Evolutionary conservation across 2,329 filamentous ascomycete species (phyloP), one percentile per base, ranked within the genome.

Genomic region (Harringtonia aguacate): DNA sequence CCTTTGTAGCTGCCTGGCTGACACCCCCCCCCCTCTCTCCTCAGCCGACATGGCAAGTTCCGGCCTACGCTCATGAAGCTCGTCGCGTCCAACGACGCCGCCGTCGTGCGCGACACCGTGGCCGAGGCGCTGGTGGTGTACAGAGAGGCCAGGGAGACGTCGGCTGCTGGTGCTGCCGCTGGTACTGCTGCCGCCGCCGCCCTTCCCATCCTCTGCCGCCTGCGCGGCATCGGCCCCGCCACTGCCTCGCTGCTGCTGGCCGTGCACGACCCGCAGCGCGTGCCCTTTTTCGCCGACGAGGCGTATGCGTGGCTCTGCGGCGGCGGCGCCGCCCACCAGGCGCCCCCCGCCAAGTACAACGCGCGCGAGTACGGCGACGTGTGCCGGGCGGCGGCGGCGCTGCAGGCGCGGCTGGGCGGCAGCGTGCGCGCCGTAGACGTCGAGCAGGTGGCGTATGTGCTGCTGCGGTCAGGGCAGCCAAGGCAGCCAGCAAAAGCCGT

Each of bases 231-330:
- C 48, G 86, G 86, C 1, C 84, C 86, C 2, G 86, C 86, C 8
- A 90, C 85, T 1, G 85, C 84, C 1, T 86, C 83, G 2, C 72
- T 92, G 28, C 63, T 90, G 1, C 69, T 92, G 3, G 74, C 80
- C 5, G 75, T 83, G 5, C 73, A 79, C 50, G 71, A 79, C 47
- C 72, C 80, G 0, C 59, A 66, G 1, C 61, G 63, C 13, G 68
- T 80, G 39, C 72, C 84, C 2, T 90, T 90, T 67, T 90, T 90
- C 62, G 84, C 80, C 3, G 86, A 94, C 55, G 86, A 92, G 61
- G 70, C 81, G 4, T 90, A 80, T 56, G 73, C 79, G 51, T 90
- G 84, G 84, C 62, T 83, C 7, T 75, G 75, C 54, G 75, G 73
- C 56, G 58, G 61, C n/a, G 69, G 69, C 0, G 62, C 65, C 34